Conservation (phyloP, 106 monocot species). For the Iris macrosiphon region DNA sequence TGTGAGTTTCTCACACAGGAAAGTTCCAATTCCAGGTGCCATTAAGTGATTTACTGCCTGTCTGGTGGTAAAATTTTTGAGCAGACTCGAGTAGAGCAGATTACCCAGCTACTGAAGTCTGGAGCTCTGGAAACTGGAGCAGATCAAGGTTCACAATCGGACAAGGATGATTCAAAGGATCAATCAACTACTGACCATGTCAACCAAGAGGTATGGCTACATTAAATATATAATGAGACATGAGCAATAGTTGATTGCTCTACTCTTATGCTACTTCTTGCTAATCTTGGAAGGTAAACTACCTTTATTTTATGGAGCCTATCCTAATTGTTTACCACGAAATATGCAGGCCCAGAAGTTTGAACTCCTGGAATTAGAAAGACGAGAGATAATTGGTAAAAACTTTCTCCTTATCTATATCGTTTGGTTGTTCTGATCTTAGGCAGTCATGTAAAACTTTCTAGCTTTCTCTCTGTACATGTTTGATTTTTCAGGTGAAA, state of each 20-base stretch:
- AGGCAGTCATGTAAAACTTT: background rate
- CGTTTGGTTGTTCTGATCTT: background rate
- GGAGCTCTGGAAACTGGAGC: slow-evolving; percentile 45
- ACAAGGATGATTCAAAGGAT: slow-evolving; percentile 15
- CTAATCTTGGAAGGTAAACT: background rate
- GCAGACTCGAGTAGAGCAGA: slow-evolving; percentile 97
- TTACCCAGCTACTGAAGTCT: slow-evolving; percentile 63
- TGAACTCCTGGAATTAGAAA: slow-evolving; percentile 74
- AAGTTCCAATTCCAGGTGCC: slow-evolving; percentile 79
- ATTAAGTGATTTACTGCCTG: slow-evolving; percentile 92
- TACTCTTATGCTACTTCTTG: background rate
- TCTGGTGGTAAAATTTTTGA: slow-evolving; percentile 57
- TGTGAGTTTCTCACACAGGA: slow-evolving; percentile 43
- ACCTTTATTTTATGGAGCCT: background rate
- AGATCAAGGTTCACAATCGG: slow-evolving; percentile 37
- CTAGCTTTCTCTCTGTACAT: background rate
- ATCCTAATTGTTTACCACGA: background rate
- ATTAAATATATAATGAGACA: background rate
- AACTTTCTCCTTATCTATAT: background rate
- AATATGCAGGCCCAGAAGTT: slow-evolving; percentile 32
- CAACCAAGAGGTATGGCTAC: slow-evolving; percentile 38
- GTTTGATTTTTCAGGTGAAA: slow-evolving; percentile 60
- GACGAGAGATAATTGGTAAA: slow-evolving; percentile 79
- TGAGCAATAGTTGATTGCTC: background rate
- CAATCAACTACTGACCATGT: slow-evolving; percentile 24